Evolutionary conservation across 2,329 filamentous ascomycete species (phyloP), one percentile per base, ranked within the genome.

Genomic region (Nothopassalora personata): DNA sequence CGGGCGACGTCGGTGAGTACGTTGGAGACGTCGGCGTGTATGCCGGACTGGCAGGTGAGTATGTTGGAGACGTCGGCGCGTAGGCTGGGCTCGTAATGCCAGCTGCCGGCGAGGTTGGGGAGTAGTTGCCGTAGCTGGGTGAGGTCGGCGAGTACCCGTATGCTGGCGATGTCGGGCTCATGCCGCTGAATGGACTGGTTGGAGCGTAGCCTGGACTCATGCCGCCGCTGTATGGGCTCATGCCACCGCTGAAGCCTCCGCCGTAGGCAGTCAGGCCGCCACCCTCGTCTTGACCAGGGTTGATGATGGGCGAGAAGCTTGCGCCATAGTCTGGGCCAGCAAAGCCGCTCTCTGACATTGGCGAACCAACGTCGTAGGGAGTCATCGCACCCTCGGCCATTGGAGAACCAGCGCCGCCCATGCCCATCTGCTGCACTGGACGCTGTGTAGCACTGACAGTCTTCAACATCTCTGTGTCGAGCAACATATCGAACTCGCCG

Each of bases 401-500:
- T 61, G 87, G 86, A 58, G 66, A 68, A 13, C 87, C 86, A 75
- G 93, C 87, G 54, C 88, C 88, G 83, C 91, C 90, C 51, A 92
- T 83, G 68, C 88, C 89, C 79, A 88, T 57, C 28, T 58, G 47
- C 43, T 56, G 90, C 56, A 70, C 65, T 18, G 66, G 66, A 30
- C 64, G 64, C 36, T 68, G 64, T 30, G 89, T 86, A 47, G 89
- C 90, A 74, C 96, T 96, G 76, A 96, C 92, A 53, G 92, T 96
- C 74, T 95, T 90, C 47, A 97, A 84, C 90, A 99, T 96, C 76
- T 89, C 89, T 65, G 91, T 91, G 72, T 99, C 95, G 66, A 99
- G 83, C 67, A 92, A 86, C 56, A 97, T 86, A 65, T 99, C 91
- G 69, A 99, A 93, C 75, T 96, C 91, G 64, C 94, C 94, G 59